Conservation (phyloP, 495 filamentous ascomycete species). For the Penicillium silybi region DNA sequence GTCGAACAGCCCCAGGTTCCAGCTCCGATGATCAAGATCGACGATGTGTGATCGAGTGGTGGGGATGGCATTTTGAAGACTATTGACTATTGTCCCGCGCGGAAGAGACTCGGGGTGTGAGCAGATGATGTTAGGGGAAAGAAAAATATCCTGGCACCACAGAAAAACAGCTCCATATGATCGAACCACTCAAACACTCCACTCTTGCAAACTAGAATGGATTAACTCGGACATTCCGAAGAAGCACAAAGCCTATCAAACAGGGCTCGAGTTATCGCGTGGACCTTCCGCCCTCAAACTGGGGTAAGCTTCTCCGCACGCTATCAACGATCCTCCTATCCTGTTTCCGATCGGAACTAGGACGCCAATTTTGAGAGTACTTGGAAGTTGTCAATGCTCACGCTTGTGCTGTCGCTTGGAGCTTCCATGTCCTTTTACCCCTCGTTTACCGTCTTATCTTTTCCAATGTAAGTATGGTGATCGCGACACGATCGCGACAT, state of each 20-base stretch:
- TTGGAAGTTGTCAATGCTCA: neutral
- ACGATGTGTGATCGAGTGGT: conserved; percentile 7
- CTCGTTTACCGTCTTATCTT: conserved; percentile 1
- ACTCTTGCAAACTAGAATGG: neutral
- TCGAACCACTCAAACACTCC: neutral
- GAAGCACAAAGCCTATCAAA: neutral
- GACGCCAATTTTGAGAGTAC: neutral
- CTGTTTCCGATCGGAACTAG: neutral
- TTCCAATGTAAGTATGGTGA: neutral
- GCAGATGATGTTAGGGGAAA: neutral
- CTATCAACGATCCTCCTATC: neutral
- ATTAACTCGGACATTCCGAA: neutral
- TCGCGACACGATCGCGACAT: conserved; percentile 2
- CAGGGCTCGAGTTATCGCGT: conserved; percentile 7
- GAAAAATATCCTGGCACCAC: neutral
- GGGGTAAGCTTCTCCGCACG: conserved; percentile 19
- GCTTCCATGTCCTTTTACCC: conserved; percentile 10
- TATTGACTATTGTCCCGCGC: neutral
- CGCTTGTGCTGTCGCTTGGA: conserved; percentile 12
- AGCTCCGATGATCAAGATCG: conserved; percentile 43
- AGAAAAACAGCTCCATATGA: neutral
- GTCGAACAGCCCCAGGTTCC: conserved; percentile 52
- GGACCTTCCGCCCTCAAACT: conserved; percentile 26
- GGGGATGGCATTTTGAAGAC: conserved; percentile 10
- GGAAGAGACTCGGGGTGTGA: neutral